Evolutionary conservation across 257 asterid genomes (phyloP).

Genomic region (Fraxinus anomala): DNA sequence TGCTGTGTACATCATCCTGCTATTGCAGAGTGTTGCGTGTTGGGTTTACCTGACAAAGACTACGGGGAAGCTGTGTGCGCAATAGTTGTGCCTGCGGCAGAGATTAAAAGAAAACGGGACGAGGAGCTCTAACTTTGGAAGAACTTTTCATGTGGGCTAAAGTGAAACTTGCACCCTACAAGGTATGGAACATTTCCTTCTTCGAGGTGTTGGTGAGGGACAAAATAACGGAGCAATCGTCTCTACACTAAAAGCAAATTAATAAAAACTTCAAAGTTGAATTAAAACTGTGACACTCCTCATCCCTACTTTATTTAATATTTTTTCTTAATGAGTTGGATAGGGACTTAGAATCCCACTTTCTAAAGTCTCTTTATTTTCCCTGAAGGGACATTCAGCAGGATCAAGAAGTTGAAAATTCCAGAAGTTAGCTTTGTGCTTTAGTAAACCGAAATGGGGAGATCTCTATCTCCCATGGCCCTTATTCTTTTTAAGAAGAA

Average conservation of each 20-base stretch:
- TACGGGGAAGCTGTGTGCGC: constrained; percentile 86
- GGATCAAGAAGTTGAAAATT: too few relatives aligned
- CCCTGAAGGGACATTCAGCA: too few relatives aligned
- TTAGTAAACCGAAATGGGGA: too few relatives aligned
- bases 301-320: too few relatives aligned
- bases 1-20: constrained; percentile 66
- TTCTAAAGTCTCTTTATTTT: too few relatives aligned
- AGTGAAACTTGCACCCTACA: constrained; percentile 93
- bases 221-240: neutral
- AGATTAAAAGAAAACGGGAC: constrained; percentile 50
- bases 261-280: too few relatives aligned
- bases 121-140: constrained; percentile 70
- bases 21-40: constrained; percentile 83
- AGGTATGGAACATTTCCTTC: constrained; percentile 44
- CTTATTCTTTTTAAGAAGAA: too few relatives aligned
- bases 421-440: too few relatives aligned
- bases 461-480: neutral
- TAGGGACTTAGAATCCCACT: too few relatives aligned
- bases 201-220: neutral
- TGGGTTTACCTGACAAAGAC: constrained; percentile 89
- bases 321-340: too few relatives aligned
- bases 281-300: too few relatives aligned
- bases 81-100: constrained; percentile 71
- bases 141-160: constrained; percentile 82
- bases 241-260: neutral